These are phyloP conservation scores for Nannochloropsis gaditana DNA, from an alignment of 108 stramenopile species.

Conservation along the genomic window DNA sequence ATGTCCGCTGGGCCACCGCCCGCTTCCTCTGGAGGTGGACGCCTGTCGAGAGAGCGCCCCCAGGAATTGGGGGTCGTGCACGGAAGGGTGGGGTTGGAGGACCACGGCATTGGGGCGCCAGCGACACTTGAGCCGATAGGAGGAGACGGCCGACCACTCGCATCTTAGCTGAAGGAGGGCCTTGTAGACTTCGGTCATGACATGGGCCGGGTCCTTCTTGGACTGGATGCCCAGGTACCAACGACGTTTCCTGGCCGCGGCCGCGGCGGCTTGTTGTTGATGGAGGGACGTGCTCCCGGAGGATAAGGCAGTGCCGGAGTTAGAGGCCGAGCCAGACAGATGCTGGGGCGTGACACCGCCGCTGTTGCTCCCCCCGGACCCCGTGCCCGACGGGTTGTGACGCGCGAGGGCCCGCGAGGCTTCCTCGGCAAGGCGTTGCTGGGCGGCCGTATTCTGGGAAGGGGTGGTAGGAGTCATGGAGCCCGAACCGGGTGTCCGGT, in stretches of 20 bases:
- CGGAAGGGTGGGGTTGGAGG: not conserved
- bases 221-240: constrained; percentile 99
- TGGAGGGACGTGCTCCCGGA: not conserved
- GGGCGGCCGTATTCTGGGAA: not conserved
- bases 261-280: constrained; percentile 18
- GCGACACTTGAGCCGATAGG: constrained; percentile 87
- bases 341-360: not conserved
- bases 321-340: not conserved
- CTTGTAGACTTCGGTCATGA: constrained; percentile 99
- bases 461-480: not conserved
- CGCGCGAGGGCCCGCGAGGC: not conserved
- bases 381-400: constrained; percentile 27
- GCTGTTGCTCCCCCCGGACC: constrained; percentile 2
- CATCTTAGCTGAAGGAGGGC: constrained; percentile 87
- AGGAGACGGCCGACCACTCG: constrained; percentile 78
- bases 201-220: constrained; percentile 98
- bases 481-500: not conserved
- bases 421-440: not conserved
- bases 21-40: constrained; percentile 13
- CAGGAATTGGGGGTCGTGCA: constrained; percentile 9
- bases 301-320: not conserved
- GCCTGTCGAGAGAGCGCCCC: not conserved
- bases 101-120: constrained; percentile 74
- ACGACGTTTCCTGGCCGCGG: constrained; percentile 60
- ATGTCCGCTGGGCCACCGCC: not conserved